phyloP scores from a whole-genome alignment of 495 filamentous ascomycete genomes.

The Penicillium ochrochloron region DNA sequence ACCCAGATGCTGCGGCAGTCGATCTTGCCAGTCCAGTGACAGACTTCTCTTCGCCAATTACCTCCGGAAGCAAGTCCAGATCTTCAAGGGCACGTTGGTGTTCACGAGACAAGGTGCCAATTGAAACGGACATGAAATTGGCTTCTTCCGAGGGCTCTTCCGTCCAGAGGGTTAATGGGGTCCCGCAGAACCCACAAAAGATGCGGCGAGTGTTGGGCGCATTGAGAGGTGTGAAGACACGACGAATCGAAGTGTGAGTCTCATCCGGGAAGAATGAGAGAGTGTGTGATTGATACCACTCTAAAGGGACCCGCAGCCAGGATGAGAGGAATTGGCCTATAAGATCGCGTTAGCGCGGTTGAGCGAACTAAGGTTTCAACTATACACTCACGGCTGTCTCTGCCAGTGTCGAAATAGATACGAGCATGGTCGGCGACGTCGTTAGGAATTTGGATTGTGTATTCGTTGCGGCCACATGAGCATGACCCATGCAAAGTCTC shows the following conservation, averaged over 20 bases:
- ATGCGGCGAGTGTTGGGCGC: constrained; percentile 66
- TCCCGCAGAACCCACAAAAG: constrained; percentile 92
- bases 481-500: constrained; percentile 73
- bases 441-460: constrained; percentile 69
- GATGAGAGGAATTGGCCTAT: constrained; percentile 71
- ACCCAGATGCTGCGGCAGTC: constrained; percentile 14
- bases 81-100: constrained; percentile 73
- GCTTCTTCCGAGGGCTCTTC: constrained; percentile 70
- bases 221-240: constrained; percentile 66
- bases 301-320: constrained; percentile 79
- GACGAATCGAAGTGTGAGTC: constrained; percentile 70
- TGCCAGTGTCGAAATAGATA: constrained; percentile 71
- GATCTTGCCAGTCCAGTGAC: constrained; percentile 20
- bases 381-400: constrained; percentile 63
- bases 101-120: constrained; percentile 69
- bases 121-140: constrained; percentile 73
- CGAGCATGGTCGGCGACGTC: constrained; percentile 58
- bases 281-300: constrained; percentile 72
- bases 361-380: constrained; percentile 7
- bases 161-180: constrained; percentile 78
- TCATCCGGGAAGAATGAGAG: constrained; percentile 79
- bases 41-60: constrained; percentile 42
- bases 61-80: constrained; percentile 63
- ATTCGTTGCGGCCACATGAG: constrained; percentile 83
- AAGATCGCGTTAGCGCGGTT: constrained; percentile 41